Evolutionary conservation across 805 yeast species (phyloP), one percentile per base, ranked within the genome.

Genomic region (Suhomyces emberorum): DNA sequence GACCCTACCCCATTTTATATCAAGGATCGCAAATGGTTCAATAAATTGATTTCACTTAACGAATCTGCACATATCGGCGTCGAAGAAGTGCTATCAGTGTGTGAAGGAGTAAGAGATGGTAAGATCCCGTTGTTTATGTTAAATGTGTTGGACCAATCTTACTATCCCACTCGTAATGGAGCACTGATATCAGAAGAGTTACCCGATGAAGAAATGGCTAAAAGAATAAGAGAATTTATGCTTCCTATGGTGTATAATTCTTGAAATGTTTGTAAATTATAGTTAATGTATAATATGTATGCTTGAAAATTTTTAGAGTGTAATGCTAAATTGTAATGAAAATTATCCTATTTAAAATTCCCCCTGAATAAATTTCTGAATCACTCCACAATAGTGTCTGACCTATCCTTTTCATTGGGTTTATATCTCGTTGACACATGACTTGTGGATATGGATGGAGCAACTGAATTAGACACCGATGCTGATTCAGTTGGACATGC

Each of bases 101-200:
- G 64, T 30, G 66, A 62, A 34, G 69, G 68, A 1, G 61, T 63
- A 1, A 46, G 68, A 31, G 69, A 63, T 37, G 56, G 55, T n/a
- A 61, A 54, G 38, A 59, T 63, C 16, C 69, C 68, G 2, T 38
- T 54, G 16, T 59, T 61, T 29, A 58, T 63, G 63, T 49, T 63
- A 34, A 65, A 59, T 38, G 53, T 55, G 15, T 46, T 55, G 42
- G 70, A 63, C 39, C 59, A 51, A 28, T 55, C 53, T 4, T 57
- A 57, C 39, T 56, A 56, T 34, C 50, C 55, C 1, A 52, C 47
- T 3, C 39, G 54, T 23, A 47, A 48, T 21, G 28, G 31, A 26
- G 43, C 45, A 7, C 47, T 26, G 34, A 39, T 41, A 7, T 39
- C 36, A 8, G 54, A 51, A 9, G 46, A 43, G 12, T 37, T 49